A percentile compares a stretch with the other conserved stretches of the same genome.
Conservation (phyloP, 331 rosid genomes). For the Quercus lobata region DNA sequence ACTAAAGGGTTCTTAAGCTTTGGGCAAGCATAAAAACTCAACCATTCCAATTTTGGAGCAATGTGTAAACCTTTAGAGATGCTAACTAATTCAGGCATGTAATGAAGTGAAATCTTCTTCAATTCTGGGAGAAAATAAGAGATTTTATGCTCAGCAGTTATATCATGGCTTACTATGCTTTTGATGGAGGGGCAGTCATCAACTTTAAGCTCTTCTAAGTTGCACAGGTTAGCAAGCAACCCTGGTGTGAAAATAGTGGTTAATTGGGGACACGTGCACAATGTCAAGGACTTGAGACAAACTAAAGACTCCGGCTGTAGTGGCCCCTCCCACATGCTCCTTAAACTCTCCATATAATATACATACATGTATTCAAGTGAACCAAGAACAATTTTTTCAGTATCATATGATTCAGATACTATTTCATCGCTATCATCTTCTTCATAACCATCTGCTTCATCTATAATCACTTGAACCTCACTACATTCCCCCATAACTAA, state of each 20-base stretch:
- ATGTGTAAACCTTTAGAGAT: constrained; percentile 12
- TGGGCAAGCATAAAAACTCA: constrained; percentile 23
- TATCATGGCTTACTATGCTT: not conserved
- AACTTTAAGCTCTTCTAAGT: constrained; percentile 13
- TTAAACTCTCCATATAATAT: constrained; percentile 28
- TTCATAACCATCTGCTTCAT: too few species aligned
- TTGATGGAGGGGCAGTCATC: constrained; percentile 19
- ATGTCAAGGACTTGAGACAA: not conserved
- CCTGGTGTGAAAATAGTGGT: constrained; percentile 4
- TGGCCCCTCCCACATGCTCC: constrained; percentile 11
- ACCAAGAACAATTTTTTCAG: too few species aligned
- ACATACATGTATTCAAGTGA: not conserved
- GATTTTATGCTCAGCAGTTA: fast-evolving
- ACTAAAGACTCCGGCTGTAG: not conserved
- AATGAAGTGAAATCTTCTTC: not conserved
- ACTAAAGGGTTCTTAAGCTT: not conserved
- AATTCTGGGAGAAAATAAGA: not conserved
- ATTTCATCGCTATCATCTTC: too few species aligned
- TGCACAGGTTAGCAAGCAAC: not conserved
- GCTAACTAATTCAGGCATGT: constrained; percentile 22
- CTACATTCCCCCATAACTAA: too few species aligned
- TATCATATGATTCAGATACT: too few species aligned
- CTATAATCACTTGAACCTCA: too few species aligned
- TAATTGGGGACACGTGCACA: constrained; percentile 20
- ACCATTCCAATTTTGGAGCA: not conserved